A percentile compares a stretch with the other conserved stretches of the same genome.
phyloP scores from a whole-genome alignment of 2,329 filamentous ascomycete genomes.

The Fusarium begoniae region DNA sequence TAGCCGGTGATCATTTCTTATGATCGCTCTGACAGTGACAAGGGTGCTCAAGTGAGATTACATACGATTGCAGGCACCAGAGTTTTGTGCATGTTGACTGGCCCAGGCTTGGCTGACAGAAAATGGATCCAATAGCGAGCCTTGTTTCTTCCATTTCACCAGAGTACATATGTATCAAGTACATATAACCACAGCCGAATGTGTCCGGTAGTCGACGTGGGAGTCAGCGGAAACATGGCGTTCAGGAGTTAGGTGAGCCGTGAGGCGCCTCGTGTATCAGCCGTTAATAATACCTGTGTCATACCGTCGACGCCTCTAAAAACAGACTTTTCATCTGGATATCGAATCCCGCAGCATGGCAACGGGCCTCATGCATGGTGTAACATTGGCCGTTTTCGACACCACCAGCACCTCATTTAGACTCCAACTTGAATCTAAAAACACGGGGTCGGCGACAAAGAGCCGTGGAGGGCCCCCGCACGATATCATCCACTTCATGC shows the following conservation, averaged over 20 bases:
- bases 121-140: neutral
- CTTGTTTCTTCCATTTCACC: slow-evolving; percentile 2
- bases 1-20: slow-evolving; percentile 23
- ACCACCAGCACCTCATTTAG: neutral
- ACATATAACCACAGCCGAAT: neutral
- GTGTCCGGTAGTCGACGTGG: slow-evolving; percentile 3
- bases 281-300: slow-evolving; percentile 7
- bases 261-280: slow-evolving; percentile 33
- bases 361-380: slow-evolving; percentile 5
- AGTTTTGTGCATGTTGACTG: slow-evolving; percentile 26
- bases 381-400: slow-evolving; percentile 24
- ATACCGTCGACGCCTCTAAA: slow-evolving; percentile 7
- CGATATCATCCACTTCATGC: neutral
- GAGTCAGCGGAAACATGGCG: slow-evolving; percentile 7
- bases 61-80: slow-evolving; percentile 15
- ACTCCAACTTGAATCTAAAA: slow-evolving; percentile 18
- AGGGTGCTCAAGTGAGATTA: slow-evolving; percentile 7
- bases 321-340: slow-evolving; percentile 5
- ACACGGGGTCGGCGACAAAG: slow-evolving; percentile 34
- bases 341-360: neutral
- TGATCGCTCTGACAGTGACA: slow-evolving; percentile 16
- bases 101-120: slow-evolving; percentile 1
- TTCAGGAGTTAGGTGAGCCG: slow-evolving; percentile 4
- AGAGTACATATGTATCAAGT: neutral
- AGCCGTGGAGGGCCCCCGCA: slow-evolving; percentile 26